phyloP scores from a whole-genome alignment of 768 basidiomycete genomes.

The Tulasnella sp. region DNA sequence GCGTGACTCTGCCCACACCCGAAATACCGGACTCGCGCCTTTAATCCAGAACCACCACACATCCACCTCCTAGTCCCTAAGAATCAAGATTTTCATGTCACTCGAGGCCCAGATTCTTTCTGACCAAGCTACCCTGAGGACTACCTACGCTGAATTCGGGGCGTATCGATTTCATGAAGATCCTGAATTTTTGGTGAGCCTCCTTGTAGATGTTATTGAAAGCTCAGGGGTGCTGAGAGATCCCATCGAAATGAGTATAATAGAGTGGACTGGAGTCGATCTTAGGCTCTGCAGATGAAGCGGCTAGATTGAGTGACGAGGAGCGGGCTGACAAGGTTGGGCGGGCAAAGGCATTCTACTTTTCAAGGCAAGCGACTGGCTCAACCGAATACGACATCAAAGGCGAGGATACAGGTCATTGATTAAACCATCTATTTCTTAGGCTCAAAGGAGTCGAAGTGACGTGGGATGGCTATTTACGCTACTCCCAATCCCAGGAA shows the following conservation, averaged over 20 bases:
- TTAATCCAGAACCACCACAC: neutral
- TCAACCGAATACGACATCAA: neutral
- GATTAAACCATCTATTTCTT: neutral
- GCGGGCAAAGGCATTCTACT: slow-evolving; percentile 23
- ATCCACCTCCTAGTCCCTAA: neutral
- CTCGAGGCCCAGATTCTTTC: neutral
- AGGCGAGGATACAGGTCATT: too few relatives aligned
- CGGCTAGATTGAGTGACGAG: neutral
- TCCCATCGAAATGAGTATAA: neutral
- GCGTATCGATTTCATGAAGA: slow-evolving; percentile 10
- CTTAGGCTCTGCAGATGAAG: neutral
- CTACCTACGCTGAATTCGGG: neutral
- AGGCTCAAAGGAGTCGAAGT: neutral
- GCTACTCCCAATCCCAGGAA: neutral
- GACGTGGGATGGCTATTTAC: slow-evolving; percentile 19
- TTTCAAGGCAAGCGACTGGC: slow-evolving; percentile 2
- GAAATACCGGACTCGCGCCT: neutral
- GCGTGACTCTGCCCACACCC: neutral
- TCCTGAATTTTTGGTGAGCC: slow-evolving; percentile 10
- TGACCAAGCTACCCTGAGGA: neutral
- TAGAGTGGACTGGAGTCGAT: neutral
- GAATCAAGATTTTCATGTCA: neutral
- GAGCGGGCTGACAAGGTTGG: slow-evolving; percentile 14
- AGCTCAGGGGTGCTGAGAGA: neutral
- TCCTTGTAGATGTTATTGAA: neutral